Evolutionary conservation across 2,329 filamentous ascomycete species (phyloP).

Genomic region (Botrytis sinoallii): DNA sequence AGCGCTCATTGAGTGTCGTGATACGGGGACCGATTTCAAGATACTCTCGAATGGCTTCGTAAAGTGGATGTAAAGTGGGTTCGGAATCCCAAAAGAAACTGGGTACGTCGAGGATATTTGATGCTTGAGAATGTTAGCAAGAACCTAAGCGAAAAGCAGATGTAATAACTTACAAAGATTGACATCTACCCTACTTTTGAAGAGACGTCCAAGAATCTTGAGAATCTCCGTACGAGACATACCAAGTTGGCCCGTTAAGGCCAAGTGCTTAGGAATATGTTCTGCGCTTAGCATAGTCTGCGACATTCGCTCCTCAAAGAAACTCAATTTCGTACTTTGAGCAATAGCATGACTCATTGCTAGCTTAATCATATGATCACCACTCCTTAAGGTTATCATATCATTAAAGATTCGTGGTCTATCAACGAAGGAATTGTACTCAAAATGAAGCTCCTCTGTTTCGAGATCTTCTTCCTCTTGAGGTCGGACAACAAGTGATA

Average conservation of each 20-base stretch:
- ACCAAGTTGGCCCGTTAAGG: slow-evolving; percentile 83
- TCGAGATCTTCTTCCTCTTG: slow-evolving; percentile 89
- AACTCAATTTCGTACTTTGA: slow-evolving; percentile 92
- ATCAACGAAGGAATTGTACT: slow-evolving; percentile 84
- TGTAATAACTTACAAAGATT: slow-evolving; percentile 75
- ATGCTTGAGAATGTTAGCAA: slow-evolving; percentile 54
- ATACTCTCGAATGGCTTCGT: slow-evolving; percentile 92
- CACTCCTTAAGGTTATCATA: slow-evolving; percentile 94
- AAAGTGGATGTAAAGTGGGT: slow-evolving; percentile 89
- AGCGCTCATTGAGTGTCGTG: slow-evolving; percentile 94
- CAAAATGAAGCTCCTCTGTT: slow-evolving; percentile 97
- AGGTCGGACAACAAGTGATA: slow-evolving; percentile 72
- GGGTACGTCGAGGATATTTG: slow-evolving; percentile 91
- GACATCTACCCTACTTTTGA: slow-evolving; percentile 92
- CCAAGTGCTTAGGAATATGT: slow-evolving; percentile 83
- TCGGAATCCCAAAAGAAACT: slow-evolving; percentile 99
- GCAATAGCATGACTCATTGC: slow-evolving; percentile 97
- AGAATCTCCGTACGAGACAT: slow-evolving; percentile 92
- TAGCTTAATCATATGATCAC: slow-evolving; percentile 98
- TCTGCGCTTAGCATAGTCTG: slow-evolving; percentile 91
- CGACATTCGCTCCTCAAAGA: slow-evolving; percentile 95
- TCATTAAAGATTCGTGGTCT: slow-evolving; percentile 95
- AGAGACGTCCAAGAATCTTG: slow-evolving; percentile 83
- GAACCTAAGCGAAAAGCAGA: not conserved
- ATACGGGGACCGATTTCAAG: slow-evolving; percentile 96